Conservation (phyloP, 176 grass and related monocot species). For the Eleusine coracana region DNA sequence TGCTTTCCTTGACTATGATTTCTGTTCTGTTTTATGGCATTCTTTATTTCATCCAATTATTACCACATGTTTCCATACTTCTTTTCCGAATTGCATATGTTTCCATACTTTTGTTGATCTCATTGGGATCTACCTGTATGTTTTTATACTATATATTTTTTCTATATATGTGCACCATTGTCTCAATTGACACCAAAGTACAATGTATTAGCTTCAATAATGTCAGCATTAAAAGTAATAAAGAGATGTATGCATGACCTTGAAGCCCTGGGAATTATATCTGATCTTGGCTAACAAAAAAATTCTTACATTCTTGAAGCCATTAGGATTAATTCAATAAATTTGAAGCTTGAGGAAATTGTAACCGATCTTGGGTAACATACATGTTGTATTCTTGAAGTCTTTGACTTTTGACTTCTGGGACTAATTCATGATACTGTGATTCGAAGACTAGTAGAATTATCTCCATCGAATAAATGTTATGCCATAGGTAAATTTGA, state of each 20-base stretch:
- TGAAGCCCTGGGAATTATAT: constrained; percentile 12
- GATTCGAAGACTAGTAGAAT: too few relatives aligned
- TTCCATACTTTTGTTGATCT: background rate
- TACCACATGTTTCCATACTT: background rate
- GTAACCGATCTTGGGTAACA: too few relatives aligned
- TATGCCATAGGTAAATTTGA: too few relatives aligned
- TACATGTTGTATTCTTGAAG: too few relatives aligned
- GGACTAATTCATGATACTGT: too few relatives aligned
- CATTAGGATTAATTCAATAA: background rate
- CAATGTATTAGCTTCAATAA: background rate
- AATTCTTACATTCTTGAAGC: constrained; percentile 9
- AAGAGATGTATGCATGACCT: background rate
- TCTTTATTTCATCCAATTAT: background rate
- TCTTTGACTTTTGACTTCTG: too few relatives aligned
- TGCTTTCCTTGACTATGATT: constrained; percentile 11
- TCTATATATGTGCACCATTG: background rate
- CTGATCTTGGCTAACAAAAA: constrained; percentile 17
- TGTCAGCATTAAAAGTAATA: constrained; percentile 17
- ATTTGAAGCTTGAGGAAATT: too few relatives aligned
- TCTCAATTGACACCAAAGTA: constrained; percentile 3
- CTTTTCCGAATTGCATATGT: background rate
- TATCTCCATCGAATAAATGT: too few relatives aligned
- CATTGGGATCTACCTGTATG: too few relatives aligned
- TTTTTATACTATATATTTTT: background rate
- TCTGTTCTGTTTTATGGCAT: constrained; percentile 11